These are phyloP conservation scores for Magnaporthiopsis rhizophila DNA, from an alignment of 2,329 filamentous ascomycete genomes.

Conservation along the genomic window DNA sequence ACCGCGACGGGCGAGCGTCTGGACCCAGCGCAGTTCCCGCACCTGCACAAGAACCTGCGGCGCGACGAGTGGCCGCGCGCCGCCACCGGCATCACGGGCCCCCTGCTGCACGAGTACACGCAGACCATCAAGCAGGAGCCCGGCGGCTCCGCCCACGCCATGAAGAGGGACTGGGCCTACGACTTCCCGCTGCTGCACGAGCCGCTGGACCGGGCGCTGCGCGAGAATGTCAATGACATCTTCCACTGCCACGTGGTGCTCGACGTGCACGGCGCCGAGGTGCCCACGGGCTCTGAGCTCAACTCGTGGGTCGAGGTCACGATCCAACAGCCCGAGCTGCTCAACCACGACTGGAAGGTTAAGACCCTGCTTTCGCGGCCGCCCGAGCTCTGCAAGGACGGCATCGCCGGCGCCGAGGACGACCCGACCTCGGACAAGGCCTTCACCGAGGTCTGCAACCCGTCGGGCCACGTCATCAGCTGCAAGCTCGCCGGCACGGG, in stretches of 20 bases:
- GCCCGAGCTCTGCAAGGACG: slow-evolving; percentile 35
- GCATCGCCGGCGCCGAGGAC: slow-evolving; percentile 18
- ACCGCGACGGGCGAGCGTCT: slow-evolving; percentile 31
- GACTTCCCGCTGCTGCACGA: slow-evolving; percentile 49
- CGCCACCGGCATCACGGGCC: slow-evolving; percentile 35
- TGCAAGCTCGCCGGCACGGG: slow-evolving; percentile 34
- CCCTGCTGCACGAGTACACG: slow-evolving; percentile 52
- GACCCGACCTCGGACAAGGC: slow-evolving; percentile 13
- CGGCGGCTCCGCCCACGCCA: slow-evolving; percentile 45
- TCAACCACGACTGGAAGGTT: slow-evolving; percentile 53
- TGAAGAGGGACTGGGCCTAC: slow-evolving; percentile 48
- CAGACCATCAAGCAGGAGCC: slow-evolving; percentile 45
- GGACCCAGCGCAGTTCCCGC: slow-evolving; percentile 43
- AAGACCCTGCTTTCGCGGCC: slow-evolving; percentile 51
- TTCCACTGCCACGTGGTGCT: slow-evolving; percentile 56
- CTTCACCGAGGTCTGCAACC: slow-evolving; percentile 37
- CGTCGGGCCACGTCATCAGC: slow-evolving; percentile 38
- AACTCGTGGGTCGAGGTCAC: slow-evolving; percentile 51
- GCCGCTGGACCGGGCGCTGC: slow-evolving; percentile 37
- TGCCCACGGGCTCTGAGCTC: slow-evolving; percentile 52
- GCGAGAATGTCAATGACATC: slow-evolving; percentile 45
- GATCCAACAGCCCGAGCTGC: slow-evolving; percentile 44
- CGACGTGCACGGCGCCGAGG: slow-evolving; percentile 48
- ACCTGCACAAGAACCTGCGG: slow-evolving; percentile 46
- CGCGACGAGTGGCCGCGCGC: slow-evolving; percentile 39